Conservation (phyloP, 108 stramenopile genomes). For the Skeletonema grethae region DNA sequence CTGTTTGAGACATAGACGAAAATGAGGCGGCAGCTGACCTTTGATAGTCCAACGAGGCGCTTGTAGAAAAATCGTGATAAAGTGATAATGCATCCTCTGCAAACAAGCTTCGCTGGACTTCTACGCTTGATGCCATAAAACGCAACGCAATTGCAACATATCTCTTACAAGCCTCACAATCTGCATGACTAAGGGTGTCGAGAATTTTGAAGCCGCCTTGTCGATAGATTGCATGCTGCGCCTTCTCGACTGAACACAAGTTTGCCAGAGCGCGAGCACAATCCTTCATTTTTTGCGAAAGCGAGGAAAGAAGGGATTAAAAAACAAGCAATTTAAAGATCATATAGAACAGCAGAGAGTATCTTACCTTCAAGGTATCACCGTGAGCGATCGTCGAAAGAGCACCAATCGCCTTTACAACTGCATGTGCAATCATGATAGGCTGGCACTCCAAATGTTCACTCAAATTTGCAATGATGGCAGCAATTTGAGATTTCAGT, state of each 20-base stretch:
- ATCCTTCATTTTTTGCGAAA: slow-evolving; percentile 37
- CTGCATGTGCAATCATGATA: slow-evolving; percentile 62
- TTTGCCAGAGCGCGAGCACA: slow-evolving; percentile 79
- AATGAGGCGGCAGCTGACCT: slow-evolving; percentile 85
- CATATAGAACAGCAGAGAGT: not conserved
- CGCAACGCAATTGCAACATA: slow-evolving; percentile 82
- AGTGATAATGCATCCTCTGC: slow-evolving; percentile 60
- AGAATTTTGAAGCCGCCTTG: slow-evolving; percentile 76
- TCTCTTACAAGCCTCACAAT: slow-evolving; percentile 70
- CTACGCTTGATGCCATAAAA: slow-evolving; percentile 69
- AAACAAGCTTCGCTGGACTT: slow-evolving; percentile 62
- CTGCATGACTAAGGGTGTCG: slow-evolving; percentile 55
- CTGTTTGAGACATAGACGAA: slow-evolving; percentile 70
- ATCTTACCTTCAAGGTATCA: slow-evolving; percentile 59
- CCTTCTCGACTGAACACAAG: slow-evolving; percentile 75
- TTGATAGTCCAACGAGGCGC: slow-evolving; percentile 73
- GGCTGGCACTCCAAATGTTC: slow-evolving; percentile 72
- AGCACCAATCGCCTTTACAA: slow-evolving; percentile 55
- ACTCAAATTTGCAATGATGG: slow-evolving; percentile 74
- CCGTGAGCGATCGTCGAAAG: slow-evolving; percentile 60
- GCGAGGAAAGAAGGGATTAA: not conserved
- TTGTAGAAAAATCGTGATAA: slow-evolving; percentile 63
- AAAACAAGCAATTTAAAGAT: not conserved
- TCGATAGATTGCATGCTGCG: slow-evolving; percentile 60
- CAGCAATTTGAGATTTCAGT: slow-evolving; percentile 73